phyloP scores from a whole-genome alignment of 805 yeast species.

The Ogataea paradorogensis region DNA sequence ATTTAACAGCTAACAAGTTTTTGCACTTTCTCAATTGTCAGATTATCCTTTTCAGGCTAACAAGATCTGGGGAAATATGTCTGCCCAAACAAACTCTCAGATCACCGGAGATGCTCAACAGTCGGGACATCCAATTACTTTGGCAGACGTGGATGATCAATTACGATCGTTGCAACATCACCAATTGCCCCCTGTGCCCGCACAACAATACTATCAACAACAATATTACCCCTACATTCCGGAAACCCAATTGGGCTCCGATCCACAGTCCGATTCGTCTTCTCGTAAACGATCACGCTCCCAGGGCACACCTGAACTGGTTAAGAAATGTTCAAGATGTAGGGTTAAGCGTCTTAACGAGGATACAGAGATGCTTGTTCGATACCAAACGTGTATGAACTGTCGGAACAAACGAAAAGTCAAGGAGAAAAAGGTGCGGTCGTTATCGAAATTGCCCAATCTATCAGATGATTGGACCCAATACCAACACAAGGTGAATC shows the following conservation, averaged over 20 bases:
- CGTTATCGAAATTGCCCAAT: conserved; percentile 34
- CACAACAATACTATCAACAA: conserved; percentile 20
- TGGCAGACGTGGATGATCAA: conserved; percentile 28
- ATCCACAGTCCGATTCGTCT: conserved; percentile 1
- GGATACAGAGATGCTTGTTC: conserved; percentile 30
- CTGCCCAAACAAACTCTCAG: conserved; percentile 13
- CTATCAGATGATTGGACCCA: conserved; percentile 33
- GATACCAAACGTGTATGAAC: conserved; percentile 41
- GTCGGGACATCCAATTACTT: conserved; percentile 13
- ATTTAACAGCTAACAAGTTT: conserved; percentile 5
- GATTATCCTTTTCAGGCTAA: conserved; percentile 14
- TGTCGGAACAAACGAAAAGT: conserved; percentile 41
- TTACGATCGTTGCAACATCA: conserved; percentile 20
- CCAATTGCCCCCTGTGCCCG: conserved; percentile 9
- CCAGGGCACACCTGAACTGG: conserved; percentile 12
- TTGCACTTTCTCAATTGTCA: conserved; percentile 13
- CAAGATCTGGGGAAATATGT: conserved; percentile 16
- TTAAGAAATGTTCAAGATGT: conserved; percentile 44
- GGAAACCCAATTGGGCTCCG: conserved; percentile 12
- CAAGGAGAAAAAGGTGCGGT: conserved; percentile 28
- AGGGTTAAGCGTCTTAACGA: conserved; percentile 39
- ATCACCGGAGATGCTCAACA: conserved; percentile 10
- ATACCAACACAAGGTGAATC: conserved; percentile 34
- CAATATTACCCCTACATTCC: conserved; percentile 21
- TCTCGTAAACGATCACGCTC: conserved; percentile 11